Evolutionary conservation across 306 rosid genomes (phyloP).

Genomic region (Vigna trinervia): DNA sequence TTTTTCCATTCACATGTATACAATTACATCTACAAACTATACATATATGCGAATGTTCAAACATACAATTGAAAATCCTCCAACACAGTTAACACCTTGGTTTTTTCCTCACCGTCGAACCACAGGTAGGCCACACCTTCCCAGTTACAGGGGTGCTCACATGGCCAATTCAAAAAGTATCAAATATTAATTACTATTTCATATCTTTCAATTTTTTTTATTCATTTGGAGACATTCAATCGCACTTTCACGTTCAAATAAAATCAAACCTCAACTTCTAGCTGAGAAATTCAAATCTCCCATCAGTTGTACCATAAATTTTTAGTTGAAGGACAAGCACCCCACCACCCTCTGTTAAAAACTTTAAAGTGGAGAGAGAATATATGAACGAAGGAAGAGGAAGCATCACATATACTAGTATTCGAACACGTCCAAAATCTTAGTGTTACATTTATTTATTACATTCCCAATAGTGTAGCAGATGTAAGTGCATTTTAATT

Average conservation of each 20-base stretch:
- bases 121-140: constrained; percentile 11
- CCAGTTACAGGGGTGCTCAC: too few species aligned
- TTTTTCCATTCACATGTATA: too few species aligned
- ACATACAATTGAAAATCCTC: neutral
- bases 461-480: constrained; percentile 7
- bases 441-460: constrained; percentile 34
- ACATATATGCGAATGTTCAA: neutral
- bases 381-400: neutral
- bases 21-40: too few species aligned
- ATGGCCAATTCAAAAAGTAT: too few species aligned
- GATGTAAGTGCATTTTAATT: constrained; percentile 1
- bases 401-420: neutral
- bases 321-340: neutral
- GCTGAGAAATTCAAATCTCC: too few species aligned
- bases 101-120: constrained; percentile 10
- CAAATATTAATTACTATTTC: too few species aligned
- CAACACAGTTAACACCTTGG: constrained; percentile 18
- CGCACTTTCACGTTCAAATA: neutral
- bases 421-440: neutral
- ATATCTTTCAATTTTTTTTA: too few species aligned
- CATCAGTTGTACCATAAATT: too few species aligned
- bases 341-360: neutral
- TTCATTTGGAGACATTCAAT: neutral
- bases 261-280: too few species aligned
- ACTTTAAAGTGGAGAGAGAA: neutral